Evolutionary conservation across 257 asterid species (phyloP).

Genomic region (Solanum appendiculatum): DNA sequence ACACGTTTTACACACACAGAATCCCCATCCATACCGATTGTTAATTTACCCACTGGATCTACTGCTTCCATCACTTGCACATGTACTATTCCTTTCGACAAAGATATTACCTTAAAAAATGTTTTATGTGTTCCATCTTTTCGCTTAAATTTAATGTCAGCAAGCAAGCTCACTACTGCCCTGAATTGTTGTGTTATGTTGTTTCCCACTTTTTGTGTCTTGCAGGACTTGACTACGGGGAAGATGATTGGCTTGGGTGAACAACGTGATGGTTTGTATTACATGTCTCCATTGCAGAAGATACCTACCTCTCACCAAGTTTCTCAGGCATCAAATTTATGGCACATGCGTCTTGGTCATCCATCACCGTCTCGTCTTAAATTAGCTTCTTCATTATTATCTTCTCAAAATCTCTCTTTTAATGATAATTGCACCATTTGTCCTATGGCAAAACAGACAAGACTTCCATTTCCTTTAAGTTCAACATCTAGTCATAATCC

Average conservation of each 20-base stretch:
- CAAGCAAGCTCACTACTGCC: background rate
- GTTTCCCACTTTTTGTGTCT: background rate
- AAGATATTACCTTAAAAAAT: background rate
- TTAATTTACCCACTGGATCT: background rate
- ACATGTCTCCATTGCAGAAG: background rate
- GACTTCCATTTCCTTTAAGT: background rate
- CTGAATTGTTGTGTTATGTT: background rate
- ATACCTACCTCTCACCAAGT: background rate
- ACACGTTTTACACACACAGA: background rate
- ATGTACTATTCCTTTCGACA: background rate
- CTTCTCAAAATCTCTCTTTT: background rate
- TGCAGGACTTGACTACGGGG: background rate
- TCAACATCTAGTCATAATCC: background rate
- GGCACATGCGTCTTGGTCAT: background rate
- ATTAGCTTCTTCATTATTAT: background rate
- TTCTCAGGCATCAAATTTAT: too few relatives aligned
- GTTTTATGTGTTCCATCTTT: background rate
- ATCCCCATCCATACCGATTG: background rate
- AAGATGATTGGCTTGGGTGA: slow-evolving; percentile 7
- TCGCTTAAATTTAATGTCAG: background rate
- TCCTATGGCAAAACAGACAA: background rate
- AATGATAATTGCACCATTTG: background rate
- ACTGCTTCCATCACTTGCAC: background rate
- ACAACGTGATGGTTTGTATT: background rate
- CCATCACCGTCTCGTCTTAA: background rate